Base-by-base conservation (phyloP, 2,329 filamentous ascomycete genomes). In the Xylariaceae sp. region DNA sequence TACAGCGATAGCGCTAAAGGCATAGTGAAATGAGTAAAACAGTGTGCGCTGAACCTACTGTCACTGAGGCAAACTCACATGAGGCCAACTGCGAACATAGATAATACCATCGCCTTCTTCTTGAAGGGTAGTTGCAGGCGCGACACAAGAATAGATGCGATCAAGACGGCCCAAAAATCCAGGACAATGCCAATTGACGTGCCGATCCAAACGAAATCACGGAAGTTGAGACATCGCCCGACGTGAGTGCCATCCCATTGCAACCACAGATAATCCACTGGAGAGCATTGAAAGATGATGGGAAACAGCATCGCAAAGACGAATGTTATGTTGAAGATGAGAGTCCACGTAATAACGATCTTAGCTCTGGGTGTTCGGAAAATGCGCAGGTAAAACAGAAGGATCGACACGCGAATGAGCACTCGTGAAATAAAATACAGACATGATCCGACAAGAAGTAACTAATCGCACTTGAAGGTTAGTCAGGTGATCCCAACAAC, bases 301-400 rank as follows among this genome's bases (percentile, higher is more conserved):
- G 45, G 34, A 11, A 48, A 41, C 7, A 45, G 6, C 11, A 17
- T 6, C 8, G 10, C 3, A n/a, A 41, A 16, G 20, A 7, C 19
- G 14, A 25, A 38, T 20, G 22, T 2, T 7, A 34, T 25, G 14
- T 33, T 11, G 14, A 45, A 2, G 3, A 20, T 21, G 16, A 48
- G 32, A 25, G 45, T 48, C 37, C 32, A 41, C 14, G 11, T 37
- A n/a, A 48, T 48, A 10, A 38, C 14, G 7, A 1, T 7, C 22
- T 20, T 44, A 6, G 41, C 41, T 12, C 21, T 16, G 5, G 37
- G 37, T 2, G 32, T 34, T 16, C 25, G 7, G 33, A 48, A 48
- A 16, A 48, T 44, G 19, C 45, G 45, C 10, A 40, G 20, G 21
- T 48, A 48, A 25, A 48, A 48, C 22, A 48, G 37, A n/a, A 48